Conservation (phyloP, 345 rosid species). For the Triadica sebifera region DNA sequence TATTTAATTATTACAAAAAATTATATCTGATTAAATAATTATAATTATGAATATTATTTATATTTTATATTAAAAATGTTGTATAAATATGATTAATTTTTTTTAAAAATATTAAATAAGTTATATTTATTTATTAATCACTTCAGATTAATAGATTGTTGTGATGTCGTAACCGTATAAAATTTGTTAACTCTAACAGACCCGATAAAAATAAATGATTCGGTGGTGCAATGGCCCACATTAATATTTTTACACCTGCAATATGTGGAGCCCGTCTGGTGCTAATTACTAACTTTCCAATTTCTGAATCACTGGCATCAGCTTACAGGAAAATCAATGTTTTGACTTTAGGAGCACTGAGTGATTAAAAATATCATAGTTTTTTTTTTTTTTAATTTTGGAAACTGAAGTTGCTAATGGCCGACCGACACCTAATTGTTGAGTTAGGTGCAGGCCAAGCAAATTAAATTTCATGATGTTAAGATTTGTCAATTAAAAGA, state of each 20-base stretch:
- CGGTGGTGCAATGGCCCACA: background rate
- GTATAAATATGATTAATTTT: too few species aligned
- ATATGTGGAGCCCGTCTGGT: background rate
- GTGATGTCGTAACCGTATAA: too few species aligned
- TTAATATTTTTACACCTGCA: background rate
- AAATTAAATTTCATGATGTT: background rate
- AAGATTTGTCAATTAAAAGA: too few species aligned
- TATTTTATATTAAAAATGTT: too few species aligned
- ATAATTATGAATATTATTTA: too few species aligned
- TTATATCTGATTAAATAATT: too few species aligned
- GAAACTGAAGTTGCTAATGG: slow-evolving; percentile 2
- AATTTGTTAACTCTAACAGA: too few species aligned
- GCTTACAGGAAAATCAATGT: background rate
- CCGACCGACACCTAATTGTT: background rate
- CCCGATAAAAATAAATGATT: background rate
- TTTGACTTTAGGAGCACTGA: slow-evolving; percentile 1
- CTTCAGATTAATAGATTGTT: too few species aligned
- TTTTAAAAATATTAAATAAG: too few species aligned
- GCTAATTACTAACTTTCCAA: background rate
- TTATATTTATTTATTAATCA: too few species aligned
- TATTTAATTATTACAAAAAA: too few species aligned
- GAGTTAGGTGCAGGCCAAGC: slow-evolving; percentile 1
- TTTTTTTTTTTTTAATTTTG: background rate
- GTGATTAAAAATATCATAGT: background rate
- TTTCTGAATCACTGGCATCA: slow-evolving; percentile 6